A percentile compares a stretch with the other conserved stretches of the same genome.
These are phyloP conservation scores for Brassica balearica DNA, from an alignment of 441 rosid species.

Conservation along the genomic window DNA sequence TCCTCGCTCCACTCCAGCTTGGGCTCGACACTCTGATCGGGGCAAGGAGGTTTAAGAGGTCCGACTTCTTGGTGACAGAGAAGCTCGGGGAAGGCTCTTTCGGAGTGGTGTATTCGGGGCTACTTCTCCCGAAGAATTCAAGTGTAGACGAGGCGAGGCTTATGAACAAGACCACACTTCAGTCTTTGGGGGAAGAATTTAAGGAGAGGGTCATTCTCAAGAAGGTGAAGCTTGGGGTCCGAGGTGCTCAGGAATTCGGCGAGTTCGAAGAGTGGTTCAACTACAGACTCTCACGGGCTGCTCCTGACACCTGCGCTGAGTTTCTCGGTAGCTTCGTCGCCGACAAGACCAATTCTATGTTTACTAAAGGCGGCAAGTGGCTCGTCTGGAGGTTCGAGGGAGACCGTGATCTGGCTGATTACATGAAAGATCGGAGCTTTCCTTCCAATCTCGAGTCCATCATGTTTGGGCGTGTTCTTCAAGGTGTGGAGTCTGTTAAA, in stretches of 20 bases:
- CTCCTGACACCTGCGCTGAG: slow-evolving; percentile 96
- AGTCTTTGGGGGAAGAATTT: slow-evolving; percentile 47
- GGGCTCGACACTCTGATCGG: slow-evolving; percentile 74
- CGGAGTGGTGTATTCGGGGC: slow-evolving; percentile 88
- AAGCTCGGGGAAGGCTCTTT: slow-evolving; percentile 96
- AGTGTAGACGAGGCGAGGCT: slow-evolving; percentile 48
- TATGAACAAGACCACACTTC: slow-evolving; percentile 54
- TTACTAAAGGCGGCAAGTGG: slow-evolving; percentile 90
- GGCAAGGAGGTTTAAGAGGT: slow-evolving; percentile 70
- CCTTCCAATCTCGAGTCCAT: slow-evolving; percentile 83
- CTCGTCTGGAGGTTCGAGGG: slow-evolving; percentile 99
- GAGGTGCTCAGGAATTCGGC: slow-evolving; percentile 87
- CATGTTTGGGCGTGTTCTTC: slow-evolving; percentile 86
- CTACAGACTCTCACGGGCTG: slow-evolving; percentile 93
- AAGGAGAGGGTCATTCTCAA: slow-evolving; percentile 88
- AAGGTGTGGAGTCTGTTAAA: slow-evolving; percentile 76
- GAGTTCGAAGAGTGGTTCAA: slow-evolving; percentile 98
- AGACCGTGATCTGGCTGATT: slow-evolving; percentile 81
- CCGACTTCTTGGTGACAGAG: slow-evolving; percentile 75
- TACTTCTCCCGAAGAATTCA: slow-evolving; percentile 66
- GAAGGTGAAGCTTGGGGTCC: slow-evolving; percentile 84
- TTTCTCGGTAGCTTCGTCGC: slow-evolving; percentile 92
- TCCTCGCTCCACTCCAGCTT: slow-evolving; percentile 86
- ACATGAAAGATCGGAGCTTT: slow-evolving; percentile 86
- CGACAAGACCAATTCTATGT: slow-evolving; percentile 70